Evolutionary conservation across 805 yeast species (phyloP), one percentile per base, ranked within the genome.

Genomic region (Sugiyamaella mastotermitis): DNA sequence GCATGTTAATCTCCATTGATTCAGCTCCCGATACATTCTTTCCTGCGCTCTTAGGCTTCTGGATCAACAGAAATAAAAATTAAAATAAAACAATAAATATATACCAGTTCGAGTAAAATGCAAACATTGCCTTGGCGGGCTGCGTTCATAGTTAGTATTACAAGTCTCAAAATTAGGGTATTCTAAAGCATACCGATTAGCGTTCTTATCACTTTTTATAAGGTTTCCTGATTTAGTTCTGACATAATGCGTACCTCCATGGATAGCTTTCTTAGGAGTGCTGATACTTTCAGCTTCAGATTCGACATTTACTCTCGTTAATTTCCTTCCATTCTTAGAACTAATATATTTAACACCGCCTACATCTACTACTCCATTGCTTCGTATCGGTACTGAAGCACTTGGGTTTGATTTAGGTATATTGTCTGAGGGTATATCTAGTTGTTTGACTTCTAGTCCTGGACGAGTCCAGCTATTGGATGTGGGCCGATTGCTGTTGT

Each of bases 171-270:
- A n/a, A n/a, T n/a, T n/a, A n/a, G n/a, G n/a, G n/a, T n/a, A n/a
- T n/a, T n/a, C n/a, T n/a, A n/a, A 14, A 19, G 34, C 34, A 31
- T 31, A 31, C 34, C 21, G 34, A 31, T 25, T 31, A 16, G 34
- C 10, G n/a, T n/a, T n/a, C 21, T 13, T 31, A 4, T 31, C 34
- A 15, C 14, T 31, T 16, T 25, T 23, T 4, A 44, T 16, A n/a
- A 43, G 28, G 19, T 43, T 45, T 16, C 46, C 52, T 15, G 42
- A 50, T 28, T 46, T 50, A 11, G 49, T 45, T 17, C 59, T 45
- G 3, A 52, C 31, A 35, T 43, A 55, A 1, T 47, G 35, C 10
- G 46, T 44, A 13, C 58, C 59, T 13, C 47, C 49, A n/a, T 49
- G 42, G 9, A 40, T 37, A 2, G 51, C 47, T 37, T 47, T 49